Conservation (phyloP, 768 basidiomycete genomes). For the Termitomyces sp. region DNA sequence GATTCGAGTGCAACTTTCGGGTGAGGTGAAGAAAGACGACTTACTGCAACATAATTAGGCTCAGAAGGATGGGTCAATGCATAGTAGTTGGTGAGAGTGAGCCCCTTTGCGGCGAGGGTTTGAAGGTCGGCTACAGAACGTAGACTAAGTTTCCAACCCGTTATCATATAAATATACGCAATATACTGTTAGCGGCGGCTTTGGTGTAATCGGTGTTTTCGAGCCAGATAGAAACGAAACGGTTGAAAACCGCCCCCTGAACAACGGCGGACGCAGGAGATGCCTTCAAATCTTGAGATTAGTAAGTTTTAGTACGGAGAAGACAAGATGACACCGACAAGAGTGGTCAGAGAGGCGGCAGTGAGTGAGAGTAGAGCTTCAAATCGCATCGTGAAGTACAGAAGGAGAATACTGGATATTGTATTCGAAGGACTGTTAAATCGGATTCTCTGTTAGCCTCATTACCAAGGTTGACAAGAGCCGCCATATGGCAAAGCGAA, state of each 20-base stretch:
- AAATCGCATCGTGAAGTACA: neutral
- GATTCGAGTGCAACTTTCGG: neutral
- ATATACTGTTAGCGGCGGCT: conserved; percentile 22
- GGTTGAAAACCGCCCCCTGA: conserved; percentile 26
- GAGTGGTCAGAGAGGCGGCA: neutral
- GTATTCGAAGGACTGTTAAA: neutral
- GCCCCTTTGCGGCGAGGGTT: conserved; percentile 44
- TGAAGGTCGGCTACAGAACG: conserved; percentile 21
- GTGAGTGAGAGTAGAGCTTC: neutral
- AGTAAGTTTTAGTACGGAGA: neutral
- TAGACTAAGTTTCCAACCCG: neutral
- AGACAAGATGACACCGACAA: neutral
- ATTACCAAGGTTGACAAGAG: neutral
- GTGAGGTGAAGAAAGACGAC: conserved; percentile 19
- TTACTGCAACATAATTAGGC: conserved; percentile 51
- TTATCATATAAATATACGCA: no score
- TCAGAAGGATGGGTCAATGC: conserved; percentile 56
- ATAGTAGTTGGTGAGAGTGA: conserved; percentile 43
- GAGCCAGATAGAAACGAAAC: conserved; percentile 46
- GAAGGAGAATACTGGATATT: neutral
- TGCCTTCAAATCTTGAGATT: neutral
- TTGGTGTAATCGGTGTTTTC: conserved; percentile 56
- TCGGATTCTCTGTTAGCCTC: neutral
- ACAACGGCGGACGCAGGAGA: conserved; percentile 7
- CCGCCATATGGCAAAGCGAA: conserved; percentile 2